Percentiles rank a stretch among this genome's conserved stretches.
phyloP scores from a whole-genome alignment of 352 stramenopile genomes.

The Globisporangium abappressorium region DNA sequence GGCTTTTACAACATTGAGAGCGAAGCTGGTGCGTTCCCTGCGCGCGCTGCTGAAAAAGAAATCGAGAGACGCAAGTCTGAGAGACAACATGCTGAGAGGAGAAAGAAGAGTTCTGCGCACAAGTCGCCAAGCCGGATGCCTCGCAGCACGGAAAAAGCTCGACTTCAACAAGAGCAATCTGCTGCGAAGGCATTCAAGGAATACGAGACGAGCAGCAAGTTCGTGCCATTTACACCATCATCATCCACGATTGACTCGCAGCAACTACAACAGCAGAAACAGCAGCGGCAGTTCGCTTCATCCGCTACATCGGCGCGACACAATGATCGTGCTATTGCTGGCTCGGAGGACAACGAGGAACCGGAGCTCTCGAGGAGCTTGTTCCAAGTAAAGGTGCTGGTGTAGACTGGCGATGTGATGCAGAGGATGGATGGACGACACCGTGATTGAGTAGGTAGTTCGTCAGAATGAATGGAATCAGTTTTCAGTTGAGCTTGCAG shows the following conservation, averaged over 20 bases:
- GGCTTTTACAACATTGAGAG: constrained; percentile 69
- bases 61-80: neutral
- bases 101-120: neutral
- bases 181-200: neutral
- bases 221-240: neutral
- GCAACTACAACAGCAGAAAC: neutral
- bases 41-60: neutral
- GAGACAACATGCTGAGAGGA: neutral
- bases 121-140: constrained; percentile 3
- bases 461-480: neutral
- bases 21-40: constrained; percentile 13
- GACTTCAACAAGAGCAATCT: neutral
- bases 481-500: neutral
- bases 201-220: constrained; percentile 3
- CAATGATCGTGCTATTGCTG: neutral
- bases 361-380: constrained; percentile 29
- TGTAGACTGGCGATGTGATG: constrained; percentile 20
- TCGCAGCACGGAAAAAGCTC: constrained; percentile 1
- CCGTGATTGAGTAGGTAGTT: neutral
- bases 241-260: neutral
- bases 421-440: neutral
- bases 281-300: constrained; percentile 11
- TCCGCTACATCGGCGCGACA: neutral
- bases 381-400: constrained; percentile 69
- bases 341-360: constrained; percentile 17